Base-by-base conservation (phyloP, 352 stramenopile species). In the Phytophthora colocasiae region DNA sequence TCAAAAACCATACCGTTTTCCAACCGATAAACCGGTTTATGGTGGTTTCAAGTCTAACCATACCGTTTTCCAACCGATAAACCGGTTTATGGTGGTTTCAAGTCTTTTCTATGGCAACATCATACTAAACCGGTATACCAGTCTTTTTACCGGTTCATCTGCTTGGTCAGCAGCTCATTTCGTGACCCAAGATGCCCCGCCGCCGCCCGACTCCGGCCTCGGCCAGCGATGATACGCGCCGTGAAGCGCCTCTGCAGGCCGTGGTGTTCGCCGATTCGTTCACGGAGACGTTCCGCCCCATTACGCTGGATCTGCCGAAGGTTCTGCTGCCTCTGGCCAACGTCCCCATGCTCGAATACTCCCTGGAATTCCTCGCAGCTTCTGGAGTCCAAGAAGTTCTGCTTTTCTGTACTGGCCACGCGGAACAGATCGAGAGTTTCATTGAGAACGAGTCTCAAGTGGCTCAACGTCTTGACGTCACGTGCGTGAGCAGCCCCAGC, bases 211-310 rank as follows among this genome's bases (percentile, higher is more conserved):
- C 56, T 38, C 53, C 48, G 27, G 66, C 50, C 32, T 61, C 55
- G 10, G 62, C 32, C 32, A 77, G 79, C 51, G 87, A 91, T 8
- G 88, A 97, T 64, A 90, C 92, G 34, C 90, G 96, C 17, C 84
- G 92, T 39, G 94, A 98, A 58, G 89, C 96, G 58, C 92, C 90
- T 29, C 83, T 99, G 12, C 97, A 99, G 83, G 97, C 97, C 12
- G 93, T 99, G 4, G 70, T 99, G n/a, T 91, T 99, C 39, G 96
- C 97, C 17, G 96, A 99, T 74, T 96, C 90, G 44, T 98, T 98
- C 77, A 84, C 80, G 6, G 92, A 97, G 66, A 97, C 92, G 46
- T 99, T 98, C 82, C 91, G 95, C 29, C 96, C 93, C 29, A 91
- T 98, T 57, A 95, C 89, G 52, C 70, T 92, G n/a, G 64, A 85